These are phyloP conservation scores for Incumbomyces delicatus DNA, from an alignment of 2,329 filamentous ascomycete species.

Conservation along the genomic window DNA sequence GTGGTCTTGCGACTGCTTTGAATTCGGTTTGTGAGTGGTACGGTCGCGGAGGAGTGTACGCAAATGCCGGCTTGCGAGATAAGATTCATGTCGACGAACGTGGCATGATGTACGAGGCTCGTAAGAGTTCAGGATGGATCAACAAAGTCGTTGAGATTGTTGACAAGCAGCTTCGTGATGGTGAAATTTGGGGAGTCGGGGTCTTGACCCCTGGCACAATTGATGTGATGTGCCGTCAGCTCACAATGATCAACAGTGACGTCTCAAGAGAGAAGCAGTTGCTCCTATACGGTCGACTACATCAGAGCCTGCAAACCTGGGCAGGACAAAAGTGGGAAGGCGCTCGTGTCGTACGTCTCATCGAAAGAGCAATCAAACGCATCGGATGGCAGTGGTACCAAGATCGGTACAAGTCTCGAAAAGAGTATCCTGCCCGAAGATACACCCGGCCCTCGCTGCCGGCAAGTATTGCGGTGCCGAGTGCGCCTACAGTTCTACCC, in stretches of 20 bases:
- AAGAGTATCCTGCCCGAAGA: slow-evolving; percentile 44
- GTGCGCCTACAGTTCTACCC: slow-evolving; percentile 85
- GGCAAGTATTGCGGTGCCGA: slow-evolving; percentile 61
- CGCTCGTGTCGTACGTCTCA: slow-evolving; percentile 66
- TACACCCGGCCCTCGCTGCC: slow-evolving; percentile 71
- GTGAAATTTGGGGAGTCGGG: slow-evolving; percentile 74
- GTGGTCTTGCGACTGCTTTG: slow-evolving; percentile 83
- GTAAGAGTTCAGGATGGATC: slow-evolving; percentile 67
- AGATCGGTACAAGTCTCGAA: slow-evolving; percentile 60
- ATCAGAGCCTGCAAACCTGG: slow-evolving; percentile 47
- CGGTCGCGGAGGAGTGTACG: slow-evolving; percentile 73
- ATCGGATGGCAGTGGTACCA: slow-evolving; percentile 80
- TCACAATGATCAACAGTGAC: slow-evolving; percentile 30
- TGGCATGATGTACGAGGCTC: slow-evolving; percentile 68
- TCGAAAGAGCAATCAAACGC: slow-evolving; percentile 73
- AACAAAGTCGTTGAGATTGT: slow-evolving; percentile 87
- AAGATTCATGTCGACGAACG: slow-evolving; percentile 86
- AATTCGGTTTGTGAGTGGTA: slow-evolving; percentile 96
- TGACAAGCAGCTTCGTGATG: slow-evolving; percentile 73
- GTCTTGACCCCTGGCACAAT: slow-evolving; percentile 48
- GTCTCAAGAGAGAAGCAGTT: slow-evolving; percentile 15
- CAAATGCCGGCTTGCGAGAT: slow-evolving; percentile 65
- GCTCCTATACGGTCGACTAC: slow-evolving; percentile 17
- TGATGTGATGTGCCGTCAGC: slow-evolving; percentile 41
- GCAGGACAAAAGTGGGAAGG: slow-evolving; percentile 76